Percentiles rank a stretch among this genome's conserved stretches.
These are phyloP conservation scores for Torulaspora gathmanii DNA, from an alignment of 805 yeast genomes.

Conservation along the genomic window DNA sequence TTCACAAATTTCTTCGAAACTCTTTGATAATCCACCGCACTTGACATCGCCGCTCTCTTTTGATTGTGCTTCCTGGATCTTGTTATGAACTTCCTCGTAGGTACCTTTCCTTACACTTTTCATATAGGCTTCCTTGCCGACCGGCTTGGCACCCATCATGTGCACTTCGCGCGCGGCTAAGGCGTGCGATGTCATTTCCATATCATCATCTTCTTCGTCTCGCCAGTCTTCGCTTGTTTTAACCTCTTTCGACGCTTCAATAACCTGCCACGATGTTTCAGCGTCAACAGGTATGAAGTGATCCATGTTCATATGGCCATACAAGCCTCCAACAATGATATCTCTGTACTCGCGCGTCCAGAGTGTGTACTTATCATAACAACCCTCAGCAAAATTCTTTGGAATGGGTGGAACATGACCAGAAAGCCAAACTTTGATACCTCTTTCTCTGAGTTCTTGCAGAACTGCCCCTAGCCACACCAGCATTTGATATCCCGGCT, in stretches of 20 bases:
- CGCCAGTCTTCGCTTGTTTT: background rate
- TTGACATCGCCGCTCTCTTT: constrained; percentile 19
- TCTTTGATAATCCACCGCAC: constrained; percentile 8
- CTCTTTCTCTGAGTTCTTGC: constrained; percentile 64
- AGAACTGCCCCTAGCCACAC: constrained; percentile 74
- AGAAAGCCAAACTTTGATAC: constrained; percentile 79
- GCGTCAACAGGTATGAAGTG: constrained; percentile 78
- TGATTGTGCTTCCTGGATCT: constrained; percentile 13
- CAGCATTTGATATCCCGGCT: constrained; percentile 76
- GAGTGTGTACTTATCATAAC: constrained; percentile 68
- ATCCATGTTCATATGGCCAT: constrained; percentile 88
- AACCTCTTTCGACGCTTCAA: constrained; percentile 16
- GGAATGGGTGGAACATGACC: constrained; percentile 88
- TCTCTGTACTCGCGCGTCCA: constrained; percentile 85
- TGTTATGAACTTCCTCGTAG: constrained; percentile 46
- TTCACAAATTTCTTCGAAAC: constrained; percentile 38
- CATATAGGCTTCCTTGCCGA: constrained; percentile 62
- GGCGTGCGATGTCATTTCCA: constrained; percentile 31
- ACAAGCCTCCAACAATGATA: constrained; percentile 74
- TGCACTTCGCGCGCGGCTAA: constrained; percentile 37
- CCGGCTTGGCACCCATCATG: constrained; percentile 60
- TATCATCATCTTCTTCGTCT: constrained; percentile 28
- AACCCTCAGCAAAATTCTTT: constrained; percentile 68
- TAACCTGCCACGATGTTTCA: constrained; percentile 53
- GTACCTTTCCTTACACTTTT: constrained; percentile 48